Conservation (phyloP, 2,329 filamentous ascomycete species). For the Pleurostoma richardsiae region DNA sequence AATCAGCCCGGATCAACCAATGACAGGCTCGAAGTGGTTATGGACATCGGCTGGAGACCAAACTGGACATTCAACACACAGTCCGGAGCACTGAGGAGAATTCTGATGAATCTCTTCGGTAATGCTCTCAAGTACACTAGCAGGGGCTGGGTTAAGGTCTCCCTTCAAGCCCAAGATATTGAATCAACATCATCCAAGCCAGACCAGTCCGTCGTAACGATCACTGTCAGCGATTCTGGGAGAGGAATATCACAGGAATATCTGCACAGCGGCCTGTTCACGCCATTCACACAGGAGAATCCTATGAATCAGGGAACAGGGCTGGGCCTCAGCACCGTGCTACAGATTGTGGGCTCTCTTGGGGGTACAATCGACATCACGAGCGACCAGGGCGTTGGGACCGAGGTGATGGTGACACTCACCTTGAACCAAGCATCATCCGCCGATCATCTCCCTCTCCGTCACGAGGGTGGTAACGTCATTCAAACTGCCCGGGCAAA, state of each 20-base stretch:
- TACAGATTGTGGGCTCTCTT: slow-evolving; percentile 51
- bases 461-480: no score
- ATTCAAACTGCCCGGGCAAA: no score
- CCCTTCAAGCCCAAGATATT: slow-evolving; percentile 9
- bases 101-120: slow-evolving; percentile 51
- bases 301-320: slow-evolving; percentile 55
- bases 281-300: slow-evolving; percentile 61
- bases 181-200: slow-evolving; percentile 3
- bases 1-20: neutral
- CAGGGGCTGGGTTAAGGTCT: slow-evolving; percentile 11
- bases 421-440: slow-evolving; percentile 3
- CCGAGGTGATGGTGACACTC: slow-evolving; percentile 15
- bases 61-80: slow-evolving; percentile 48
- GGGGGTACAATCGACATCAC: slow-evolving; percentile 55
- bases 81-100: slow-evolving; percentile 38
- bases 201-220: slow-evolving; percentile 15
- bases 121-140: slow-evolving; percentile 49
- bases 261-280: slow-evolving; percentile 54
- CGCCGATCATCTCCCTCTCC: no score
- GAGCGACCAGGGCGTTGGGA: slow-evolving; percentile 32
- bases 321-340: slow-evolving; percentile 61
- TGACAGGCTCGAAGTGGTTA: slow-evolving; percentile 3
- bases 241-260: slow-evolving; percentile 61
- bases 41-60: slow-evolving; percentile 40
- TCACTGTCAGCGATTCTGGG: slow-evolving; percentile 59